Base-by-base conservation (phyloP, 2,329 filamentous ascomycete species). In the Aspergillus fructus region DNA sequence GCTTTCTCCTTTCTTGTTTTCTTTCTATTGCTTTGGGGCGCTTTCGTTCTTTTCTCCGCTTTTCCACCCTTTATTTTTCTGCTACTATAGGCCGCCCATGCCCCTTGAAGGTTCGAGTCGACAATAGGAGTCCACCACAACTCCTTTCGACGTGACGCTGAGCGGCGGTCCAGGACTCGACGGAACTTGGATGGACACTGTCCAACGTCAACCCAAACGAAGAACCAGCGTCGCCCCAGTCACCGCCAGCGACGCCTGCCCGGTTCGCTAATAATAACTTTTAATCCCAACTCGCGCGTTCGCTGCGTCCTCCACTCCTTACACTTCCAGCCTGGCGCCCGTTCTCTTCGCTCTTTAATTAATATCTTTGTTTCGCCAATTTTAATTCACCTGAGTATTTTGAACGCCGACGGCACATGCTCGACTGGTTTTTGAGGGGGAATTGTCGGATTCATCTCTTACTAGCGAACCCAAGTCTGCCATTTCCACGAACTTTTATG, bases 401-500 rank as follows among this genome's bases (percentile, higher is more conserved):
- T 33, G 33, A 45, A 47, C 45, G 6, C 49, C 45, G 43, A 41
- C 23, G 42, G 52, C 17, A 54, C 33, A 40, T n/a, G 37, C n/a
- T 55, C 23, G 42, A 27, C 37, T 33, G 40, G 8, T 2, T 13
- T 12, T 13, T 24, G 19, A 49, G 43, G 41, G 46, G 48, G 50
- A 49, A 23, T 50, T 55, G 56, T 52, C 42, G 27, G 19, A 59
- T 43, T 60, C 56, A 53, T 50, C 56, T 60, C 13, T 34, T 21
- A n/a, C 24, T 47, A 53, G 57, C 49, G 17, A 43, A 41, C 33
- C 57, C 37, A 45, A 40, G 42, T 49, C 53, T 61, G 61, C 64
- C 55, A 60, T 58, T 55, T 67, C 58, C 66, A 73, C 69, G 70
- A 48, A 73, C 68, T 62, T 69, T 66, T 66, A 73, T 64, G 71